A percentile compares a stretch with the other conserved stretches of the same genome.
Conservation (phyloP, 305 asterid species). For the Andrographis paniculata region DNA sequence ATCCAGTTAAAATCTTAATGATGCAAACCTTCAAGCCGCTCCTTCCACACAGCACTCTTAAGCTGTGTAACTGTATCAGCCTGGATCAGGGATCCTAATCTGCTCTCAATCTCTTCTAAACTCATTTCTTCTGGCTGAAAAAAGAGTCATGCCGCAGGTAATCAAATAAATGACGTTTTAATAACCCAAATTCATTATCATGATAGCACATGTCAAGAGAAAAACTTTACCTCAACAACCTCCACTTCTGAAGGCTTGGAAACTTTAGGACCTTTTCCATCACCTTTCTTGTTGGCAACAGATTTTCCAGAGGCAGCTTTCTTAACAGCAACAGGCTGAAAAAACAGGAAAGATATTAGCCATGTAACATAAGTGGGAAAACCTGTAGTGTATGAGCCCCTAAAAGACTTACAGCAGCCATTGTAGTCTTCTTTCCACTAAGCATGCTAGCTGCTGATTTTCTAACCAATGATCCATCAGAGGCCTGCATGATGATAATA, state of each 20-base stretch:
- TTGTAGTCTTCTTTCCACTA: constrained; percentile 76
- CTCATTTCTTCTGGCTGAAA: constrained; percentile 93
- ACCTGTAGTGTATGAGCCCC: constrained; percentile 1
- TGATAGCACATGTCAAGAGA: neutral
- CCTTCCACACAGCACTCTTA: constrained; percentile 97
- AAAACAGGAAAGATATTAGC: constrained; percentile 6
- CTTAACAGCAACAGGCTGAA: constrained; percentile 67
- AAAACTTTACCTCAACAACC: constrained; percentile 73
- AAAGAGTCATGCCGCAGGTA: constrained; percentile 13
- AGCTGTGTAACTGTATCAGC: constrained; percentile 71
- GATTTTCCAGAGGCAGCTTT: constrained; percentile 61
- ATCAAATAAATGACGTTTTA: neutral
- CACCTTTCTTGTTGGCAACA: constrained; percentile 59
- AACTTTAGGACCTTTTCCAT: constrained; percentile 61
- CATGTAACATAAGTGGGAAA: neutral
- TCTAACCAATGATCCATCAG: constrained; percentile 54
- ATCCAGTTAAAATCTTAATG: neutral
- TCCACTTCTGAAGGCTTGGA: constrained; percentile 68
- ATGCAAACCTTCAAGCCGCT: constrained; percentile 89
- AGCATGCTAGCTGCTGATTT: constrained; percentile 99
- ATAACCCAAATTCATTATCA: neutral
- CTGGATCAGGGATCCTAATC: constrained; percentile 82
- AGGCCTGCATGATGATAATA: constrained; percentile 42
- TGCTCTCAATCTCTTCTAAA: constrained; percentile 92
- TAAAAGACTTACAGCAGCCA: constrained; percentile 55